A percentile compares a stretch with the other conserved stretches of the same genome.
These are phyloP conservation scores for Carex scoparia DNA, from an alignment of 176 grass and related monocot genomes.

Conservation along the genomic window DNA sequence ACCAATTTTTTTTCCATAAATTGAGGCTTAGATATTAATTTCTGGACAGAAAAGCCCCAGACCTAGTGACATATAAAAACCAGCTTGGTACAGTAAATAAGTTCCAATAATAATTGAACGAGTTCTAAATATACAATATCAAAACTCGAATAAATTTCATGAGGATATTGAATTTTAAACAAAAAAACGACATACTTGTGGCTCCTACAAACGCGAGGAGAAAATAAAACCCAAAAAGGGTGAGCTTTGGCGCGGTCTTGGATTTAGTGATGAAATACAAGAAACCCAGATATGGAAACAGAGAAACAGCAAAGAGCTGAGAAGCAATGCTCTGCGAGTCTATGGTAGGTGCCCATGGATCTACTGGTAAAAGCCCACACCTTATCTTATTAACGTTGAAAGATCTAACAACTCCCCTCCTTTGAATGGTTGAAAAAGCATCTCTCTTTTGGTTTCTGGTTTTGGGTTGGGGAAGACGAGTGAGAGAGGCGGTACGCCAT, in stretches of 20 bases:
- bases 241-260: constrained; percentile 70
- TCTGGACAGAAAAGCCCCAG: background rate
- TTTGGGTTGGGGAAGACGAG: background rate
- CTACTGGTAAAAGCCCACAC: constrained; percentile 70
- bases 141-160: background rate
- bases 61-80: background rate
- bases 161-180: background rate
- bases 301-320: constrained; percentile 88
- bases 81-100: background rate
- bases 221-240: constrained; percentile 95
- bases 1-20: background rate
- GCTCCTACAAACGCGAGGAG: constrained; percentile 86
- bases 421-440: background rate
- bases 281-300: constrained; percentile 88
- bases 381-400: background rate
- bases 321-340: constrained; percentile 85
- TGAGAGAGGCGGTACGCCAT: constrained; percentile 4
- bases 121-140: background rate
- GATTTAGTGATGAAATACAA: constrained; percentile 86
- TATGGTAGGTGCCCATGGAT: constrained; percentile 76
- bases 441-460: background rate
- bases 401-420: background rate
- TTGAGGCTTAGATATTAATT: background rate
- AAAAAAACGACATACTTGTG: constrained; percentile 57
- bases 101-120: background rate